These are phyloP conservation scores for Globisporangium spinosum DNA, from an alignment of 352 stramenopile species.

Conservation along the genomic window DNA sequence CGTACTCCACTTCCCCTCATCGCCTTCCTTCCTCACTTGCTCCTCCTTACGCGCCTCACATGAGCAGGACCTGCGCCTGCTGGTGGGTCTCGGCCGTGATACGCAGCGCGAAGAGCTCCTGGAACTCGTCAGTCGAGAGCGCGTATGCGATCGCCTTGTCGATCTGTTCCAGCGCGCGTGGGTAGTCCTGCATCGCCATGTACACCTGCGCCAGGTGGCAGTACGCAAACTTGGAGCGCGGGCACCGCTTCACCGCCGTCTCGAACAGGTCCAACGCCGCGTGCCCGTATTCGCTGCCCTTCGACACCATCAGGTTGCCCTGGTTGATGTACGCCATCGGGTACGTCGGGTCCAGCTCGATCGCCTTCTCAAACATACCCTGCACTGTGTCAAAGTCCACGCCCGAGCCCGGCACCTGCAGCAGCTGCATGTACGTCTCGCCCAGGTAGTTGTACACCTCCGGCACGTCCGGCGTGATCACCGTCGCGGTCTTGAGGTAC, in stretches of 20 bases:
- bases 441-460: constrained; percentile 88
- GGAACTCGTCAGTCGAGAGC: constrained; percentile 72
- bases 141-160: constrained; percentile 70
- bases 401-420: constrained; percentile 43
- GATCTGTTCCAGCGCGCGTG: constrained; percentile 75
- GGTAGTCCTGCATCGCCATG: constrained; percentile 84
- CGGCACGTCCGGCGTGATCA: constrained; percentile 66
- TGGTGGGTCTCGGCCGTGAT: constrained; percentile 78
- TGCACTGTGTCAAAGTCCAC: constrained; percentile 60
- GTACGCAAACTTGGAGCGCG: constrained; percentile 81
- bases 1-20: neutral
- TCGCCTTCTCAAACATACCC: constrained; percentile 80
- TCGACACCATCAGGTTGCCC: constrained; percentile 75
- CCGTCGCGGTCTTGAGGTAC: constrained; percentile 55
- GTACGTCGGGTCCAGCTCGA: constrained; percentile 74
- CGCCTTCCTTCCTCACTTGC: neutral
- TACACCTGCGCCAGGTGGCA: constrained; percentile 82
- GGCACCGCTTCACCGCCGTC: constrained; percentile 71
- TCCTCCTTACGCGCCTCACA: constrained; percentile 23
- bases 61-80: constrained; percentile 57
- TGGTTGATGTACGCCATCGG: constrained; percentile 88
- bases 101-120: constrained; percentile 74
- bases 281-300: constrained; percentile 64
- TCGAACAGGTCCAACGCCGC: constrained; percentile 72
- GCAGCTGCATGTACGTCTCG: constrained; percentile 85